phyloP scores from a whole-genome alignment of 164 flowering plant genomes.

The Berberis thunbergii region DNA sequence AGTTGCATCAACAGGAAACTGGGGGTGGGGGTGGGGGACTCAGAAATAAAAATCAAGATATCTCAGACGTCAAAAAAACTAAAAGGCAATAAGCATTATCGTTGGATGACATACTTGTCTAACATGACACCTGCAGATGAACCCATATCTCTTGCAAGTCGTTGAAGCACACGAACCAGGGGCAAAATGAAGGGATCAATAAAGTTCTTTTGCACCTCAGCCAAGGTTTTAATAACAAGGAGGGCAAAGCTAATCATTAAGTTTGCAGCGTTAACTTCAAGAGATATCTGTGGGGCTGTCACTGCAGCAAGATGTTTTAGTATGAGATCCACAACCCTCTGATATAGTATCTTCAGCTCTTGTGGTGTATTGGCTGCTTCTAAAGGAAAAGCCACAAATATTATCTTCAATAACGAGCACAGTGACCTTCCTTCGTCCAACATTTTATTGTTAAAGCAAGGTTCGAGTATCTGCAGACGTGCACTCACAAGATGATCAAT shows the following conservation, averaged over 20 bases:
- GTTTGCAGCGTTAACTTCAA: slow-evolving; percentile 60
- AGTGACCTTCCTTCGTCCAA: slow-evolving; percentile 90
- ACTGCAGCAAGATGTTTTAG: slow-evolving; percentile 72
- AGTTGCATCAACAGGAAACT: no score
- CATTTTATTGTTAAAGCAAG: slow-evolving; percentile 90
- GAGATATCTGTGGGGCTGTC: slow-evolving; percentile 62
- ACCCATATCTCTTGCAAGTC: slow-evolving; percentile 87
- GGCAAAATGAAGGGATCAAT: slow-evolving; percentile 50
- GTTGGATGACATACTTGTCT: slow-evolving; percentile 58
- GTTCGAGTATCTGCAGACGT: slow-evolving; percentile 76
- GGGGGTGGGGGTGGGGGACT: no score
- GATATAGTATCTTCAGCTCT: slow-evolving; percentile 72
- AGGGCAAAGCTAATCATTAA: slow-evolving; percentile 79
- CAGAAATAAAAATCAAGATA: no score
- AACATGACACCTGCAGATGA: slow-evolving; percentile 53
- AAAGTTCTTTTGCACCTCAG: slow-evolving; percentile 39
- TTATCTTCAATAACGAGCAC: slow-evolving; percentile 85
- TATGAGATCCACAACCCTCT: slow-evolving; percentile 85
- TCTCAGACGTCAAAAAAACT: not conserved
- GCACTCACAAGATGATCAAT: not conserved
- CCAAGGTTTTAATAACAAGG: slow-evolving; percentile 43
- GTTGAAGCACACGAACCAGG: slow-evolving; percentile 84
- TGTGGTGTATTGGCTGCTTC: slow-evolving; percentile 62
- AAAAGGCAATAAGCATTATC: not conserved
- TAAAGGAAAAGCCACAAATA: slow-evolving; percentile 73